Conservation (phyloP, 768 basidiomycete species). For the Leccinum incarnatum region DNA sequence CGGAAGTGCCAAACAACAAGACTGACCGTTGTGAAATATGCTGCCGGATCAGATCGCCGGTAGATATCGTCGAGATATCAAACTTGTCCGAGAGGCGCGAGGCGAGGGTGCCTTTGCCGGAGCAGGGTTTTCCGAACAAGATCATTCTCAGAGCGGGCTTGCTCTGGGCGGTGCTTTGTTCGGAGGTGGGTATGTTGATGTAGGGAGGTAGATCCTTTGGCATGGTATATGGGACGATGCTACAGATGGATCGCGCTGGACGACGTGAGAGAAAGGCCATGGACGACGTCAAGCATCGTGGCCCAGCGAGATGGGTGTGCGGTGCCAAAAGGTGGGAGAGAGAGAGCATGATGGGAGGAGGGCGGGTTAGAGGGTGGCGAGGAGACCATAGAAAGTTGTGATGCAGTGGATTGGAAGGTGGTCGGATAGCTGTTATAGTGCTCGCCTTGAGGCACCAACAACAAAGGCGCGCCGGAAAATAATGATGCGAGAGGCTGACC, state of each 20-base stretch:
- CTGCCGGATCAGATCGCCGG: conserved; percentile 80
- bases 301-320: background rate
- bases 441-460: conserved; percentile 22
- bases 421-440: conserved; percentile 4
- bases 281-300: conserved; percentile 5
- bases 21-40: conserved; percentile 67
- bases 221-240: conserved; percentile 20
- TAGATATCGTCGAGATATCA: conserved; percentile 70
- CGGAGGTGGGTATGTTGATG: conserved; percentile 35
- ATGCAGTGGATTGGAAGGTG: conserved; percentile 1
- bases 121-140: conserved; percentile 59
- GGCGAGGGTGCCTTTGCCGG: conserved; percentile 81
- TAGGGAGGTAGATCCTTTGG: conserved; percentile 48
- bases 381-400: background rate
- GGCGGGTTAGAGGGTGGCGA: background rate
- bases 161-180: conserved; percentile 26
- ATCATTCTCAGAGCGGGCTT: conserved; percentile 42
- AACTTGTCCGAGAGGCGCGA: conserved; percentile 70
- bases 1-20: background rate
- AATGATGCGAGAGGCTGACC: background rate
- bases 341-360: background rate
- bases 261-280: background rate
- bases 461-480: conserved; percentile 13
- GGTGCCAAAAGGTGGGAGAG: conserved; percentile 2
- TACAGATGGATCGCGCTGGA: conserved; percentile 16